Base-by-base conservation (phyloP, 2,329 filamentous ascomycete species). In the Escovopsis sp. region DNA sequence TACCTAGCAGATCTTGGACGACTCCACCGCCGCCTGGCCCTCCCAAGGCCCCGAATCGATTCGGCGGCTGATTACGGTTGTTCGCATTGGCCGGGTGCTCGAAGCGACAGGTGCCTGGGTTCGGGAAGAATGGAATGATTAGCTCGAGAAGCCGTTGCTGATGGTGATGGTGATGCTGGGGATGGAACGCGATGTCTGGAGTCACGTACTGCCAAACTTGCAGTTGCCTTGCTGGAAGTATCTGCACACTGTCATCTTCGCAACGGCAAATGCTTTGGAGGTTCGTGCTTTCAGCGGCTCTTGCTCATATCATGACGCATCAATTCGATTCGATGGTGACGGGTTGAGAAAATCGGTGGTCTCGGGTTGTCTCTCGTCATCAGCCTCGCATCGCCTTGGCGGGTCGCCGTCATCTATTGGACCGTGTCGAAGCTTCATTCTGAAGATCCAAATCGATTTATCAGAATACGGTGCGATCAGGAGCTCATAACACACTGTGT, bases 31-130 rank as follows among this genome's bases (percentile, higher is more conserved):
- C 54, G 30, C 56, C 59, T 35, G 58, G 55, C 28, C 56, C 59
- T 36, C 59, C 57, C 30, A 77, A 55, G 18, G 68, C 65, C 43
- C 70, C 70, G 50, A 82, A 85, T 15, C 77, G 72, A 53, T 80
- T 81, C 47, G 53, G 55, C 32, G 51, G 41, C 48, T 60, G 57
- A 41, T 59, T 64, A 36, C 59, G 56, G 45, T 51, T 51, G 45
- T 51, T 51, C 28, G 55, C 57, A n/a, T 55, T 57, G 23, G 51
- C 67, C 46, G 61, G 69, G 50, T 77, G 72, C 43, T 77, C 72
- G 52, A 69, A 73, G 43, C 68, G 64, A 53, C 74, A 78, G 39
- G 55, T 64, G 38, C 63, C 74, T 77, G 23, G 6, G 23, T 23
- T 23, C 23, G 23, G 6, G 23, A 23, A 4, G 23, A 23, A 32